A percentile compares a stretch with the other conserved stretches of the same genome.
Evolutionary conservation across 2,329 filamentous ascomycete genomes (phyloP).

Genomic region (Exophiala xenobiotica): DNA sequence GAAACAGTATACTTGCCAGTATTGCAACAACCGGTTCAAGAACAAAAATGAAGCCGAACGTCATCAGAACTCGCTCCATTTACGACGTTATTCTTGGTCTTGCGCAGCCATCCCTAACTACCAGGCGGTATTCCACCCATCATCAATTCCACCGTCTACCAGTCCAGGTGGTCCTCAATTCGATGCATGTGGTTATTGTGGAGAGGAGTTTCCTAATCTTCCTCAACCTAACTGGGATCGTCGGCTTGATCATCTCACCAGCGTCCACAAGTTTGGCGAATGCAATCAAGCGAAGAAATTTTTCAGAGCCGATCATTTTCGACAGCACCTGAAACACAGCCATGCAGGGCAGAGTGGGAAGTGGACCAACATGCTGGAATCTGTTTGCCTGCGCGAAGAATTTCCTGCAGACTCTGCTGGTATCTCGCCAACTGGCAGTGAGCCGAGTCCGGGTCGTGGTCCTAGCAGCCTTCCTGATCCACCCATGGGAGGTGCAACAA

Average conservation of each 20-base stretch:
- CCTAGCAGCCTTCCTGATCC: conserved; percentile 20
- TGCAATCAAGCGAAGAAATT: conserved; percentile 99
- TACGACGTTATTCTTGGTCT: conserved; percentile 93
- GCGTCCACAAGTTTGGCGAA: conserved; percentile 93
- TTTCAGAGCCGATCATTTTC: conserved; percentile 94
- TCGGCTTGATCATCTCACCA: conserved; percentile 81
- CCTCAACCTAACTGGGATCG: conserved; percentile 83
- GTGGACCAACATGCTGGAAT: conserved; percentile 98
- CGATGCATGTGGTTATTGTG: conserved; percentile 93
- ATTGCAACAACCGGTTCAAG: conserved; percentile 94
- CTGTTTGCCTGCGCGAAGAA: conserved; percentile 93
- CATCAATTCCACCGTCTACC: conserved; percentile 46
- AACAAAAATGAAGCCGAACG: conserved; percentile 98
- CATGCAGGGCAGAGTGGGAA: conserved; percentile 95
- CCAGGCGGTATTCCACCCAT: conserved; percentile 83
- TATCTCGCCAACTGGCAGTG: conserved; percentile 25
- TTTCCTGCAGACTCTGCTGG: conserved; percentile 44
- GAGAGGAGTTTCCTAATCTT: conserved; percentile 77
- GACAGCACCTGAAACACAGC: conserved; percentile 96
- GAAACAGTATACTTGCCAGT: conserved; percentile 92
- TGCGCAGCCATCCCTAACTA: conserved; percentile 78
- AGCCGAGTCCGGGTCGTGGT: conserved; percentile 22
- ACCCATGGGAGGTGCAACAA: conserved; percentile 27
- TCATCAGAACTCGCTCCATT: conserved; percentile 91
- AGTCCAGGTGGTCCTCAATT: conserved; percentile 38